Conservation (phyloP, 345 rosid species). For the Acer saccharum region DNA sequence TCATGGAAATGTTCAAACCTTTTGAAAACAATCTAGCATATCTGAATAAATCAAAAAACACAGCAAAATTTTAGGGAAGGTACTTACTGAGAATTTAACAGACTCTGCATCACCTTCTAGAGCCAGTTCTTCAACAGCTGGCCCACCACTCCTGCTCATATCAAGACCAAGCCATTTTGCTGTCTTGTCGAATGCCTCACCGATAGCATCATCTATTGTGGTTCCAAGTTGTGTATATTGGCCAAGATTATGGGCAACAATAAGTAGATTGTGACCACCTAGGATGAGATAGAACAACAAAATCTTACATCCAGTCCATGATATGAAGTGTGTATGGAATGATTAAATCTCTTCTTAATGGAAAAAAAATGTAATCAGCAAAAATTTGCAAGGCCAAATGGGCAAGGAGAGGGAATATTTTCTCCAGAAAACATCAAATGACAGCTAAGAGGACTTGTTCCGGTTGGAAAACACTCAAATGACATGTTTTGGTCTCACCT, state of each 20-base stretch:
- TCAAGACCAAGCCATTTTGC: constrained; percentile 98
- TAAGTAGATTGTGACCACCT: constrained; percentile 92
- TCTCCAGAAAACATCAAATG: too few relatives aligned
- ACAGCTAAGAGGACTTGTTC: too few relatives aligned
- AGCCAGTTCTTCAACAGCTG: constrained; percentile 94
- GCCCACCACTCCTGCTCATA: constrained; percentile 92
- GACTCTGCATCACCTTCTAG: constrained; percentile 79
- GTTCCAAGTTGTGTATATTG: constrained; percentile 92
- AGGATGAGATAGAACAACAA: not conserved
- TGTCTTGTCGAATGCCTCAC: constrained; percentile 93
- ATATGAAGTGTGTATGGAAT: not conserved
- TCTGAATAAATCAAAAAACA: not conserved
- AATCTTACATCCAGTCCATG: not conserved
- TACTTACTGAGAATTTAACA: constrained; percentile 69
- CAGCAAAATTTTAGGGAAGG: constrained; percentile 1
- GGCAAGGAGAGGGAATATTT: not conserved
- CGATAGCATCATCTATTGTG: constrained; percentile 93
- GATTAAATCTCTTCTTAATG: not conserved
- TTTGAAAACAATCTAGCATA: constrained; percentile 9
- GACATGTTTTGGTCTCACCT: not conserved
- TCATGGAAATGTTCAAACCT: not conserved
- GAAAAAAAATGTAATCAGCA: not conserved
- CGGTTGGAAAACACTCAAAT: not conserved
- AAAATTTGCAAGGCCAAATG: not conserved
- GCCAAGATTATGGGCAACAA: constrained; percentile 87